Percentiles rank a stretch among this genome's conserved stretches.
phyloP scores from a whole-genome alignment of 2,329 filamentous ascomycete species.

The Grosmannia huntii region DNA sequence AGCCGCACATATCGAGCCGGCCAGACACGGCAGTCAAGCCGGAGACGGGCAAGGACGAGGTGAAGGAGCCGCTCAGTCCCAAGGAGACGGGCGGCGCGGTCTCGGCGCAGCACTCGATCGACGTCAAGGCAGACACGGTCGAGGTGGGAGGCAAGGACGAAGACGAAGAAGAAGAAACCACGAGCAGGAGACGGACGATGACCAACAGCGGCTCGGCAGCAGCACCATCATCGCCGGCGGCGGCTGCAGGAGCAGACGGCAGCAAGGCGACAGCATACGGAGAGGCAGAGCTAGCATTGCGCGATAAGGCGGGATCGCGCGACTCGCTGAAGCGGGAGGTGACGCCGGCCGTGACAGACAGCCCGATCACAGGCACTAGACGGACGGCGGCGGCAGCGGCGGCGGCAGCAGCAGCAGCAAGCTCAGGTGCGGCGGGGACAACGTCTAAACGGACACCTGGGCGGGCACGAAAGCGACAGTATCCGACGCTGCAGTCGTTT shows the following conservation, averaged over 20 bases:
- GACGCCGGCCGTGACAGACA: conserved; percentile 7
- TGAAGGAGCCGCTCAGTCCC: conserved; percentile 36
- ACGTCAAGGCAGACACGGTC: conserved; percentile 34
- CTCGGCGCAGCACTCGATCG: conserved; percentile 36
- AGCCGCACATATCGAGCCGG: conserved; percentile 28
- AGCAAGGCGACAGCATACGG: background rate
- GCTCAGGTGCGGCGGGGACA: background rate
- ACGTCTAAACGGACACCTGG: conserved; percentile 6
- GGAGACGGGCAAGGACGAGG: conserved; percentile 17
- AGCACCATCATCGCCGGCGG: background rate
- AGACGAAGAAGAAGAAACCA: conserved; percentile 23
- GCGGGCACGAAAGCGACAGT: conserved; percentile 25
- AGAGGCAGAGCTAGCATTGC: background rate
- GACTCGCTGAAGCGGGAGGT: conserved; percentile 4
- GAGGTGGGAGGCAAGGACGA: conserved; percentile 19
- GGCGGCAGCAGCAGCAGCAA: conserved; percentile 11
- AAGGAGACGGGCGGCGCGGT: conserved; percentile 36
- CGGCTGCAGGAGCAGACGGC: background rate
- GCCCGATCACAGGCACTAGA: background rate
- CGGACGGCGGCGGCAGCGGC: conserved; percentile 8
- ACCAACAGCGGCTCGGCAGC: background rate
- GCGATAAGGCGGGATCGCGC: background rate
- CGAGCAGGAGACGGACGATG: conserved; percentile 19
- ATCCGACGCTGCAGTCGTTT: conserved; percentile 13
- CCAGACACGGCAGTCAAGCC: conserved; percentile 18